Conservation (phyloP, 345 rosid species). For the Chamaenerion angustifolium region DNA sequence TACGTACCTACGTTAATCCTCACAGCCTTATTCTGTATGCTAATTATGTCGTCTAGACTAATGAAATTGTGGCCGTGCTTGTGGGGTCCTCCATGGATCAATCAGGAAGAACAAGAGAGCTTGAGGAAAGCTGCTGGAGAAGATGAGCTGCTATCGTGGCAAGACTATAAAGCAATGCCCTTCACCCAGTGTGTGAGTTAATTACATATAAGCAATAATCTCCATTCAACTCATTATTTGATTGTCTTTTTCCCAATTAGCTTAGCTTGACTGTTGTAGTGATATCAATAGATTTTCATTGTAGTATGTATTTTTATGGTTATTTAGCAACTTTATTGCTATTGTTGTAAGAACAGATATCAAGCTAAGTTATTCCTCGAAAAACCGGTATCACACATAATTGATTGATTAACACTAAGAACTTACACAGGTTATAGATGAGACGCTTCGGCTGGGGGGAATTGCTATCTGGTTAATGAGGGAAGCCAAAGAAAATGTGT, state of each 20-base stretch:
- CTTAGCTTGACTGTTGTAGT: no score
- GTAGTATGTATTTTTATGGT: no score
- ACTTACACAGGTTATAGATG: constrained; percentile 53
- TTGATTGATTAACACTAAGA: no score
- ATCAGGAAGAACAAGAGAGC: constrained; percentile 65
- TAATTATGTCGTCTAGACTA: background rate
- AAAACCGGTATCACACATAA: no score
- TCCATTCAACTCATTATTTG: no score
- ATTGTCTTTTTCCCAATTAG: no score
- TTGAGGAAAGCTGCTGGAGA: constrained; percentile 9
- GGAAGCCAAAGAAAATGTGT: constrained; percentile 67
- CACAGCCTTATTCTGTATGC: background rate
- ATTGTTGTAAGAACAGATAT: no score
- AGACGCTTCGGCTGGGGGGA: constrained; percentile 75
- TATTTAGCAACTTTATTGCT: no score
- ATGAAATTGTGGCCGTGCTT: background rate
- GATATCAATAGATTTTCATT: no score
- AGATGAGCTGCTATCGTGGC: constrained; percentile 40
- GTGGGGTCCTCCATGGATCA: background rate
- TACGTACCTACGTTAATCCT: constrained; percentile 17
- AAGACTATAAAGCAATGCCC: constrained; percentile 65
- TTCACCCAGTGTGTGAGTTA: constrained; percentile 79
- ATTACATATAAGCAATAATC: no score
- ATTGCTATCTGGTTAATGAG: constrained; percentile 91
- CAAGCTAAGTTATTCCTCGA: no score